phyloP scores from a whole-genome alignment of 2,329 filamentous ascomycete genomes.

The Chaetomiaceae sp. region DNA sequence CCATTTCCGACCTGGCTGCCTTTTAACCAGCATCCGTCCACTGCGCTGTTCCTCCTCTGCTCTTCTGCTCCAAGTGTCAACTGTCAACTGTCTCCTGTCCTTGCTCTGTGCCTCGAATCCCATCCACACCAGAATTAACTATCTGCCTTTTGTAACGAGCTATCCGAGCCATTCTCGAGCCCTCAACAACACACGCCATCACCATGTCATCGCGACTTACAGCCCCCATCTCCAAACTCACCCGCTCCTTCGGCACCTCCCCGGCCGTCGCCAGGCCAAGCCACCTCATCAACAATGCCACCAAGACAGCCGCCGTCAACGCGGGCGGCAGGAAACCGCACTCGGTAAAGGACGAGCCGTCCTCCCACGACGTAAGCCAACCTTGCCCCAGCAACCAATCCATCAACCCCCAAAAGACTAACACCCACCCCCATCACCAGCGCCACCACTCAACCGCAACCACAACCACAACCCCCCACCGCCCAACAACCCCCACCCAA shows the following conservation, averaged over 20 bases:
- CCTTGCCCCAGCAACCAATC: background rate
- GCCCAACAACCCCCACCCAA: conserved; percentile 35
- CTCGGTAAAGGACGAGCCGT: conserved; percentile 34
- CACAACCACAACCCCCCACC: conserved; percentile 43
- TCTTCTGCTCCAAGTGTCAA: too few species aligned
- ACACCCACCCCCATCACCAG: background rate
- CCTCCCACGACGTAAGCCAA: conserved; percentile 40
- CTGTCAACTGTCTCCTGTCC: background rate
- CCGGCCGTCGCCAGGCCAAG: conserved; percentile 33
- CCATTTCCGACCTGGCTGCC: conserved; percentile 5
- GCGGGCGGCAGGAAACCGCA: conserved; percentile 41
- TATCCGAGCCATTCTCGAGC: background rate
- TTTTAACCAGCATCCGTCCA: background rate
- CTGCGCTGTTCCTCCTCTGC: conserved; percentile 2
- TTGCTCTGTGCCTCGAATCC: background rate
- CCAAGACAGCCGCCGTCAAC: conserved; percentile 36
- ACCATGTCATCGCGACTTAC: conserved; percentile 46
- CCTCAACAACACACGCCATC: background rate
- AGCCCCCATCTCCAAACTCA: conserved; percentile 45
- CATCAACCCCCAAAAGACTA: background rate
- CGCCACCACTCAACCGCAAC: conserved; percentile 34
- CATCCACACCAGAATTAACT: background rate
- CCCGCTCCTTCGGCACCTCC: conserved; percentile 43
- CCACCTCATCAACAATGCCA: conserved; percentile 33
- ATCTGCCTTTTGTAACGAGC: background rate